These are phyloP conservation scores for Chamaenerion angustifolium DNA, from an alignment of 345 rosid genomes.

Conservation along the genomic window DNA sequence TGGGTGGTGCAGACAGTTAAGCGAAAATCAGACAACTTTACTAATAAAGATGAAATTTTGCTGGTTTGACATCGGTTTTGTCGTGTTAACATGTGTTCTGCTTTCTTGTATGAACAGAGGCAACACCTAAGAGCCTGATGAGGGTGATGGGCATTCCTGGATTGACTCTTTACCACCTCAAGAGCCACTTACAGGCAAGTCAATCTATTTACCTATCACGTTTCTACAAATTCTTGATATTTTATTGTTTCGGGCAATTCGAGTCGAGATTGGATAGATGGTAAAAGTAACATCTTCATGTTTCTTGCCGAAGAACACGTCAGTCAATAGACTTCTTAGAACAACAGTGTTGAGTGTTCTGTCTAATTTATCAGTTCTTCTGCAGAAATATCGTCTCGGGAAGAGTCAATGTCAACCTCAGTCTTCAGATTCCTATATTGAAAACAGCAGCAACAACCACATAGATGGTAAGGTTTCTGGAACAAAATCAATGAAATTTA, in stretches of 20 bases:
- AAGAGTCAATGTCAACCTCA: slow-evolving; percentile 37
- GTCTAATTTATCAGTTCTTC: slow-evolving; percentile 7
- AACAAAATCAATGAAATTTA: too few relatives aligned
- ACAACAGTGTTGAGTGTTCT: background rate
- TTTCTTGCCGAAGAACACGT: too few relatives aligned
- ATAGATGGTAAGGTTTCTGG: background rate
- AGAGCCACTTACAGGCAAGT: slow-evolving; percentile 84
- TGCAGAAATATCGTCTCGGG: slow-evolving; percentile 86
- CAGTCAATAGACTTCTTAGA: too few relatives aligned
- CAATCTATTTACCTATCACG: too few relatives aligned
- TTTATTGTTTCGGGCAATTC: too few relatives aligned
- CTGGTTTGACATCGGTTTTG: too few relatives aligned
- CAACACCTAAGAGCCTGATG: slow-evolving; percentile 92
- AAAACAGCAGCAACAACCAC: slow-evolving; percentile 3
- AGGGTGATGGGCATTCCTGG: slow-evolving; percentile 76
- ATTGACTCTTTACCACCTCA: slow-evolving; percentile 84
- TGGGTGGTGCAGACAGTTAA: slow-evolving; percentile 85
- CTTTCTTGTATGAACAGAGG: slow-evolving; percentile 40
- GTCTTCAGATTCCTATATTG: slow-evolving; percentile 18
- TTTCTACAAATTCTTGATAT: too few relatives aligned
- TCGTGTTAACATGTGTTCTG: slow-evolving; percentile 1
- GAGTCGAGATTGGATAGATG: too few relatives aligned
- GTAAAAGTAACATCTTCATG: too few relatives aligned
- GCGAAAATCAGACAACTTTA: background rate
- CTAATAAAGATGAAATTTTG: too few relatives aligned